Conservation (phyloP, 345 rosid species). For the Carallia brachiata region DNA sequence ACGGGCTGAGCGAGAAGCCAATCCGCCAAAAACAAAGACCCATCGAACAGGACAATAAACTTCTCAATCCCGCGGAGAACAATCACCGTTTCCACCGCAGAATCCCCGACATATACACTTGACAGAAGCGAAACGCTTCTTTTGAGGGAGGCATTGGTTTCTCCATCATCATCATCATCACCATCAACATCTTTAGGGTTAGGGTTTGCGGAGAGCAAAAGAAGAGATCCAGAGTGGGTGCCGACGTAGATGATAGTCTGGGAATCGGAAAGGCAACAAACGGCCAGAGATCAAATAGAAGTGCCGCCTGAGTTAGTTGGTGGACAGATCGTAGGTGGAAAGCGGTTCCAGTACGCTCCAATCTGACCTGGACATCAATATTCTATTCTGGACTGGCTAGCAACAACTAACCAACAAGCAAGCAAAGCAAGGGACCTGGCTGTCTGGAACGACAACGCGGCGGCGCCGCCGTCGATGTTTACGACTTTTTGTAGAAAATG, state of each 20-base stretch:
- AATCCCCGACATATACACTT: conserved; percentile 45
- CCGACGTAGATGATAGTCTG: conserved; percentile 63
- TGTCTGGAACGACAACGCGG: too few relatives aligned
- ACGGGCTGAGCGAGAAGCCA: conserved; percentile 50
- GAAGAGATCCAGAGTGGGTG: conserved; percentile 64
- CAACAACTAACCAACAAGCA: too few relatives aligned
- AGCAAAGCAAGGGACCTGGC: too few relatives aligned
- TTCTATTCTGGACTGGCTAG: too few relatives aligned
- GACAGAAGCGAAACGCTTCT: conserved; percentile 47
- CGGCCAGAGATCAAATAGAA: conserved; percentile 40
- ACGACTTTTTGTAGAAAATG: too few relatives aligned
- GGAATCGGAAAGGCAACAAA: conserved; percentile 49
- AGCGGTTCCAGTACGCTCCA: conserved; percentile 49
- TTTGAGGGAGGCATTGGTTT: conserved; percentile 4
- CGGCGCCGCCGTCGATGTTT: too few relatives aligned
- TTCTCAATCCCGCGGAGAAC: conserved; percentile 50
- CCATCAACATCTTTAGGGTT: neutral
- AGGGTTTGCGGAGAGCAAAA: conserved; percentile 47
- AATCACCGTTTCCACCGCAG: conserved; percentile 57
- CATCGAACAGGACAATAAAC: conserved; percentile 63
- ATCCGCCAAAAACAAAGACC: conserved; percentile 66
- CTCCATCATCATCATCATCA: neutral
- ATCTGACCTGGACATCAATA: conserved; percentile 12
- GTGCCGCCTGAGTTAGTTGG: conserved; percentile 14
- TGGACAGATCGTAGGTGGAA: conserved; percentile 51